Percentiles rank a stretch among this genome's conserved stretches.
phyloP scores from a whole-genome alignment of 257 asterid genomes.

The Fraxinus americana region DNA sequence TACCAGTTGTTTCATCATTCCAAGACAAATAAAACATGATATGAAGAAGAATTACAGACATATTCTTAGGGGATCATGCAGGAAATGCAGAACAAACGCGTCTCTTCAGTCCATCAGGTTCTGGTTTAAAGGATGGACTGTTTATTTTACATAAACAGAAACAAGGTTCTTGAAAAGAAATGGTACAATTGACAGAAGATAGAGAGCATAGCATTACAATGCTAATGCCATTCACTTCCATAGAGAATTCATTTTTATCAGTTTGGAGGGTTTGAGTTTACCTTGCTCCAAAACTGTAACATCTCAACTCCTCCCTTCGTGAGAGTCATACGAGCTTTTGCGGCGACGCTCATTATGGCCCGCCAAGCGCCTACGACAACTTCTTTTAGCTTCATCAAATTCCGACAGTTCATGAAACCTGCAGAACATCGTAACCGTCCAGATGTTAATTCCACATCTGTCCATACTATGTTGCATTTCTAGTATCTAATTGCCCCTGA shows the following conservation, averaged over 20 bases:
- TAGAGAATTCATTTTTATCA: conserved; percentile 6
- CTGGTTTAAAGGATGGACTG: neutral
- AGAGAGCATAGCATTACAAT: conserved; percentile 51
- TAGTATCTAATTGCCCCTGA: neutral
- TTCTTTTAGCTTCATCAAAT: conserved; percentile 84
- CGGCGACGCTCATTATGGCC: conserved; percentile 95
- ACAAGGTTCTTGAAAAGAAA: conserved; percentile 22
- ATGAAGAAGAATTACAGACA: neutral
- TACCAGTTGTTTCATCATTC: neutral
- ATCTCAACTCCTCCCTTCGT: conserved; percentile 33
- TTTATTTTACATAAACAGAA: neutral
- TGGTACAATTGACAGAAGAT: conserved; percentile 74
- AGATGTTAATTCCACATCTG: conserved; percentile 6
- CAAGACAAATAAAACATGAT: neutral
- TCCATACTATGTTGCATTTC: neutral
- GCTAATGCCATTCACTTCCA: conserved; percentile 2
- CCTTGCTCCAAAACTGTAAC: conserved; percentile 1
- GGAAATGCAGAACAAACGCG: neutral
- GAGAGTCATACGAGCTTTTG: conserved; percentile 63
- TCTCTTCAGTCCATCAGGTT: neutral
- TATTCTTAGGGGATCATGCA: neutral
- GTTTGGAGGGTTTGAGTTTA: neutral
- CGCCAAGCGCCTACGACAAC: conserved; percentile 88
- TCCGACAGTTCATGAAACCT: conserved; percentile 86
- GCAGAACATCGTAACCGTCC: conserved; percentile 29